Evolutionary conservation across 768 basidiomycete species (phyloP).

Genomic region (Suillus discolor): DNA sequence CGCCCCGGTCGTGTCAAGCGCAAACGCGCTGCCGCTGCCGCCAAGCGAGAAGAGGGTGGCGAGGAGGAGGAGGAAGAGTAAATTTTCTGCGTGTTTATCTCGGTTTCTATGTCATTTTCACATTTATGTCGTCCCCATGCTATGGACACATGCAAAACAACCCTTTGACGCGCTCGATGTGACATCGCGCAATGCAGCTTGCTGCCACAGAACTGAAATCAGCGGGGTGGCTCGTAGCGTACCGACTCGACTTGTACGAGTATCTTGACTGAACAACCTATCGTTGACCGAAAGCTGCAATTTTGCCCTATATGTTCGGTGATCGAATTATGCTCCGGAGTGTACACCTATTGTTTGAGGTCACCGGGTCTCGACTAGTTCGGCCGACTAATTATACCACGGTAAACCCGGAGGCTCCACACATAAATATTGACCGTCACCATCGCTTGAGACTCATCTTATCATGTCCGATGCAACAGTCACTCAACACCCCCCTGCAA

Average conservation of each 20-base stretch:
- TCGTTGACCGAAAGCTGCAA: not conserved
- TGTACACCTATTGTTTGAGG: not conserved
- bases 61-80: constrained; percentile 92
- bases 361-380: not conserved
- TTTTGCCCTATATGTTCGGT: not conserved
- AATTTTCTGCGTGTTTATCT: constrained; percentile 27
- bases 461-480: constrained; percentile 34
- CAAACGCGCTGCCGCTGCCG: constrained; percentile 93
- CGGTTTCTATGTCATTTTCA: constrained; percentile 28
- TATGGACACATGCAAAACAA: constrained; percentile 32
- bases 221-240: not conserved
- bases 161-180: constrained; percentile 21
- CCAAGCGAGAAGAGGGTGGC: constrained; percentile 87
- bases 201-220: not conserved
- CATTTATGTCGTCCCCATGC: constrained; percentile 33
- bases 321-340: not conserved
- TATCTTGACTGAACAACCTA: not conserved
- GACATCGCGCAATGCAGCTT: not conserved
- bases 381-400: not conserved
- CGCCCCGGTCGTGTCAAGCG: constrained; percentile 96
- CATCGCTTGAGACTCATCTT: constrained; percentile 7
- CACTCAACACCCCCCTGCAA: constrained; percentile 48
- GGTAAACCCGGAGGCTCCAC: not conserved
- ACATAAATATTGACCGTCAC: not conserved
- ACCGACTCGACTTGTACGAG: constrained; percentile 1